Evolutionary conservation across 2,329 filamentous ascomycete genomes (phyloP).

Genomic region (Ascochyta lentis): DNA sequence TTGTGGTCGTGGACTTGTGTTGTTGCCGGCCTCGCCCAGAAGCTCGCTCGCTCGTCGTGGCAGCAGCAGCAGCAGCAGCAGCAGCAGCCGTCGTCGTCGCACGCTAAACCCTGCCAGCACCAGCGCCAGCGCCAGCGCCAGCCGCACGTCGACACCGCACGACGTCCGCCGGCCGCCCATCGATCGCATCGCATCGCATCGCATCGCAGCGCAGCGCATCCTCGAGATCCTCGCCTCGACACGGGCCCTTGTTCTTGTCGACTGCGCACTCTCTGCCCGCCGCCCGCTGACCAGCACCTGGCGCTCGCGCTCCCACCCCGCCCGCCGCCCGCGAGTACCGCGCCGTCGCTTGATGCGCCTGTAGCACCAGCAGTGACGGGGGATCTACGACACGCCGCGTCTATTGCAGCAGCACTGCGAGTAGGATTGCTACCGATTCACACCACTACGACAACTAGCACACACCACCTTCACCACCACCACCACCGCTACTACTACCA

Average conservation of each 20-base stretch:
- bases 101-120: slow-evolving; percentile 11
- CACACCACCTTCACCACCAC: neutral
- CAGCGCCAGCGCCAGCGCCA: neutral
- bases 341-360: slow-evolving; percentile 25
- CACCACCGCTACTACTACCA: neutral
- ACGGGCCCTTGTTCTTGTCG: neutral
- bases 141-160: neutral
- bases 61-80: neutral
- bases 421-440: too few species aligned
- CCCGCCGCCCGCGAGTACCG: slow-evolving; percentile 17
- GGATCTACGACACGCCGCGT: slow-evolving; percentile 5
- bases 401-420: neutral
- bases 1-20: slow-evolving; percentile 20
- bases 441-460: too few species aligned
- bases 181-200: neutral
- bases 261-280: slow-evolving; percentile 18
- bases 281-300: slow-evolving; percentile 1
- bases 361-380: slow-evolving; percentile 11
- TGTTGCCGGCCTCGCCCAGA: slow-evolving; percentile 9
- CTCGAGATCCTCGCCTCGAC: neutral
- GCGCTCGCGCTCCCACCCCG: slow-evolving; percentile 13
- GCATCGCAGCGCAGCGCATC: slow-evolving; percentile 10
- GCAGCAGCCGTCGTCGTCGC: neutral
- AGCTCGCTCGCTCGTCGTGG: neutral
- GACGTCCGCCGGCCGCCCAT: slow-evolving; percentile 21